Conservation (phyloP, 257 asterid genomes). For the Parsonsia alboflavescens region DNA sequence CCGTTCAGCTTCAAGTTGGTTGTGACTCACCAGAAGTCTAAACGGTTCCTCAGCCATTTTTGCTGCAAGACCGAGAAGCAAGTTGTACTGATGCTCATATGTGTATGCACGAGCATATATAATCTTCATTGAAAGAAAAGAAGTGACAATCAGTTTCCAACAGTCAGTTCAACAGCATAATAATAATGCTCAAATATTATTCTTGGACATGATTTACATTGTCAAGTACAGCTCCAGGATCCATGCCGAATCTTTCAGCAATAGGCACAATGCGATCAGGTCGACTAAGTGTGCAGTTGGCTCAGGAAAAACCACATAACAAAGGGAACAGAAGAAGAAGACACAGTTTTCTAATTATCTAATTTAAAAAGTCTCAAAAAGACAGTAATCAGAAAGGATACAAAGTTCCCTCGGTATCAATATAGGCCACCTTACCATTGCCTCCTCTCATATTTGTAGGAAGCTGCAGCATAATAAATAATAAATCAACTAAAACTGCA, state of each 20-base stretch:
- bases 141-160: constrained; percentile 1
- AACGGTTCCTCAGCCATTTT: constrained; percentile 99
- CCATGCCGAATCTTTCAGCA: constrained; percentile 99
- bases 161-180: background rate
- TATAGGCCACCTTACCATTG: constrained; percentile 96
- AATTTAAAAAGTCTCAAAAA: background rate
- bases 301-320: constrained; percentile 30
- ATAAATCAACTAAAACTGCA: constrained; percentile 8
- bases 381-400: constrained; percentile 47
- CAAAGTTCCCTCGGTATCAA: constrained; percentile 98
- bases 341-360: background rate
- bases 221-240: constrained; percentile 98
- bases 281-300: constrained; percentile 53
- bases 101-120: constrained; percentile 99
- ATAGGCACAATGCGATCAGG: constrained; percentile 95
- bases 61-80: constrained; percentile 95
- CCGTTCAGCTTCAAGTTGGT: constrained; percentile 7
- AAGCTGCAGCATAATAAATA: constrained; percentile 51
- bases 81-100: constrained; percentile 95
- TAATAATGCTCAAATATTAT: constrained; percentile 1
- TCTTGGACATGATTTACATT: constrained; percentile 43
- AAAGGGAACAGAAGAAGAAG: background rate
- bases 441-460: constrained; percentile 93
- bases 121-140: constrained; percentile 38
- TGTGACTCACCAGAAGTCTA: constrained; percentile 72